phyloP scores from a whole-genome alignment of 768 basidiomycete species.

The Polyporus arcularius region DNA sequence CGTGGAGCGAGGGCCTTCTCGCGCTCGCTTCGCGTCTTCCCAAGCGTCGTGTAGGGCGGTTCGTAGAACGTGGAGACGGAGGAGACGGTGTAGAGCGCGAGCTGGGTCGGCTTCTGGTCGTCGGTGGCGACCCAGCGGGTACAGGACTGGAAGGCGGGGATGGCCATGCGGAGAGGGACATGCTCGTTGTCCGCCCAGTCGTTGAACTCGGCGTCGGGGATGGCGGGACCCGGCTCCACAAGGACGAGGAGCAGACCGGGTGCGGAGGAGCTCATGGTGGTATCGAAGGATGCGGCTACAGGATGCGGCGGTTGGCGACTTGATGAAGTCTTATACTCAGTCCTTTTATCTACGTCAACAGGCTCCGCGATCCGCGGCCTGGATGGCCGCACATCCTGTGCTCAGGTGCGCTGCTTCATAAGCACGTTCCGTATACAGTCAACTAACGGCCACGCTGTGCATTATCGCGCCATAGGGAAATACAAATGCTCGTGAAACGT shows the following conservation, averaged over 20 bases:
- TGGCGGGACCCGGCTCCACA: no score
- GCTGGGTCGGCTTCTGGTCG: constrained; percentile 33
- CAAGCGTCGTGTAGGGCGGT: constrained; percentile 36
- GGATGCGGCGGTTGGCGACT: neutral
- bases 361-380: no score
- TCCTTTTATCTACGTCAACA: no score
- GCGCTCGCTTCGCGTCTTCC: constrained; percentile 32
- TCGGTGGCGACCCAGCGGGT: constrained; percentile 33
- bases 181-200: constrained; percentile 61
- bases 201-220: constrained; percentile 25
- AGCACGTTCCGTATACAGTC: no score
- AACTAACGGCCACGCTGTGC: no score
- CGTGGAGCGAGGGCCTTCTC: constrained; percentile 33
- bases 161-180: constrained; percentile 8
- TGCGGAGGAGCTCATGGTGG: constrained; percentile 24
- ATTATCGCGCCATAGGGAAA: no score
- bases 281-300: constrained; percentile 6
- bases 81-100: constrained; percentile 39
- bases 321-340: no score
- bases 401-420: no score
- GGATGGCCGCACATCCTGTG: no score
- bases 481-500: no score
- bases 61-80: constrained; percentile 30
- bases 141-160: constrained; percentile 37
- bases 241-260: no score